Evolutionary conservation across 441 rosid genomes (phyloP), one percentile per base, ranked within the genome.

Genomic region (Flueggea neowawraea): DNA sequence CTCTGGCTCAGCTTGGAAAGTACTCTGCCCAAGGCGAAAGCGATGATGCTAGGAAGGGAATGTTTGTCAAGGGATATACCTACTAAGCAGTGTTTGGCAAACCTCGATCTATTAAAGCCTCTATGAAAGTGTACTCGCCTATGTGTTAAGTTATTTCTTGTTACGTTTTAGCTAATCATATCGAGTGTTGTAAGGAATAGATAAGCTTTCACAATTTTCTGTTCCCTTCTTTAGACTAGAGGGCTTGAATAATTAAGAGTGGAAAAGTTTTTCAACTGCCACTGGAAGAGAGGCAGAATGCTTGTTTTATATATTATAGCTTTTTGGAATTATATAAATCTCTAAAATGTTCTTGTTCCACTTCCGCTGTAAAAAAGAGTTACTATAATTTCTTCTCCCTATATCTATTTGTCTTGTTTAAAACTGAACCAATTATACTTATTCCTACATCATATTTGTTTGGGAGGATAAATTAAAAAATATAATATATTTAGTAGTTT

Each of bases 61-160:
- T 95, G 99, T 95, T 95, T 14, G 99, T 89, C 59, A 87, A 86
- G 76, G 99, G 99, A 68, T 95, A 95, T 72, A 95, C 97, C 70
- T 95, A 95, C 79, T 95, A 22, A 22, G 28, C 75, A 81, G 69
- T 43, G 45, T 11, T 43, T 43, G 10, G 12, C 45, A 43, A 43
- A 43, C 45, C 45, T 43, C 45, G 1, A 43, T 43, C 12, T 6
- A 6, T 43, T 43, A 11, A 11, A 15, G 10, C 54, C 52, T 49
- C 52, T 5, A 41, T 28, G 62, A 68, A 70, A 65, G 58, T 77
- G 57, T 62, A 60, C 54, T 6, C 12, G 12, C 61, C 56, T 12
- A 31, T 45, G 47, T 48, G 8, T 59, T 69, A 55, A 22, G 36
- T 51, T 31, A 9, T 67, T 54, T 64, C 15, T 73, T 65, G 54